phyloP scores from a whole-genome alignment of 305 asterid species.

The Fraxinus xanthoxyloides region DNA sequence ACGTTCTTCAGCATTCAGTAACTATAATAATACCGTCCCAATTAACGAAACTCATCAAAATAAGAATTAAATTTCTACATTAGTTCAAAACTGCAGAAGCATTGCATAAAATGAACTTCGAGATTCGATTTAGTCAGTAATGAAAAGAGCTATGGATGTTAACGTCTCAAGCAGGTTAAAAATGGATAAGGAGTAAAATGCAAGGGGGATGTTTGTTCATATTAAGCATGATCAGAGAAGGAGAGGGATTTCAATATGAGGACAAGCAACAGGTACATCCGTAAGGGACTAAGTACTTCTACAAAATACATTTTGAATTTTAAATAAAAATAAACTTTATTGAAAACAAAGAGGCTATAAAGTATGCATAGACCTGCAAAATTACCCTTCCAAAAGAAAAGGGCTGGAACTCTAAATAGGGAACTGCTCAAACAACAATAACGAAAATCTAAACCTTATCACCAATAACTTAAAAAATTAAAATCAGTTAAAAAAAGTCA shows the following conservation, averaged over 20 bases:
- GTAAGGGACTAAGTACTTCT: background rate
- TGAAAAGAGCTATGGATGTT: background rate
- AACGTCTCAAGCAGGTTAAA: background rate
- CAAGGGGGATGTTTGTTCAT: background rate
- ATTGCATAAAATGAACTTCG: background rate
- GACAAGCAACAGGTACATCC: background rate
- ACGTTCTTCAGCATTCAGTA: slow-evolving; percentile 16
- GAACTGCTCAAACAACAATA: background rate
- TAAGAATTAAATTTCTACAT: background rate
- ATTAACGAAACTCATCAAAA: background rate
- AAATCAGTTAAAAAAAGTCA: background rate
- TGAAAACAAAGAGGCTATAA: background rate
- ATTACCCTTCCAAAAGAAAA: background rate
- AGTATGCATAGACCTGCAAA: background rate
- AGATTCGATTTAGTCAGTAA: background rate
- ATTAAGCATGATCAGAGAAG: background rate
- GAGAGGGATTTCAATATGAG: background rate
- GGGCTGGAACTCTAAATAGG: background rate
- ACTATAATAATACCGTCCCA: background rate
- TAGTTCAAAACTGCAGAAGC: background rate
- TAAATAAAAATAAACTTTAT: background rate
- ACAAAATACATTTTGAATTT: background rate
- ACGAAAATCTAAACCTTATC: background rate
- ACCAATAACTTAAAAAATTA: background rate
- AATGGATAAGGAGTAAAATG: background rate